Base-by-base conservation (phyloP, 2,329 filamentous ascomycete species). In the Davidsoniella australis region DNA sequence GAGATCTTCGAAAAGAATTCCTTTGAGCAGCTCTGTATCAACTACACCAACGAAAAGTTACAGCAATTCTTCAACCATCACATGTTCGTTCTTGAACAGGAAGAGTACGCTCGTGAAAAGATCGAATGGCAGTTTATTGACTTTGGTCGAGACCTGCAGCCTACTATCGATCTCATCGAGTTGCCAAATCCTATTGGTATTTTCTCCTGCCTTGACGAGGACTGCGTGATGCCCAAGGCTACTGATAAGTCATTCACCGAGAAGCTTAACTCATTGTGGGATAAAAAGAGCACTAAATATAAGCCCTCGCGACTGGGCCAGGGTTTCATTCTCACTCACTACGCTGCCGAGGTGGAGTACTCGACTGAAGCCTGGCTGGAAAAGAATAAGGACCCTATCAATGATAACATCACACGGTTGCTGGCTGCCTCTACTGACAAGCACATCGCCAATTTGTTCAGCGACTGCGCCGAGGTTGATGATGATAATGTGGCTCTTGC, bases 81-180 rank as follows among this genome's bases (percentile, higher is more conserved):
- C 68, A 98, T 98, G 91, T 98, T 98, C 60, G 91, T 98, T 8
- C 71, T 98, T 6, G 91, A 98, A 62, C 91, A 98, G 60, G 91
- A 98, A 63, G 91, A 98, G 63, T 98, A 98, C 63, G 88, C 91
- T 7, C 73, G 89, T 44, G 91, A 98, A 62, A 85, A 95, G 63
- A 98, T 98, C 57, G 91, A 98, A 65, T 98, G 91, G 91, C 87
- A 96, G 60, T 98, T 98, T 62, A 98, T 98, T 60, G 91, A 98
- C 64, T 98, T 98, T 61, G 91, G 91, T 16, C 87, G 88, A 54
- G 91, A 98, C 60, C 71, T 98, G 23, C 93, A 98, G 62, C 91
- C 91, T 0, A 98, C 91, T 0, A 98, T 98, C 57, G 91, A 98
- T 59, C 72, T 98, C 41, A 98, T 98, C 55, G 91, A 98, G 64